A percentile compares a stretch with the other conserved stretches of the same genome.
Evolutionary conservation across 306 rosid genomes (phyloP).

Genomic region (Casuarina equisetifolia): DNA sequence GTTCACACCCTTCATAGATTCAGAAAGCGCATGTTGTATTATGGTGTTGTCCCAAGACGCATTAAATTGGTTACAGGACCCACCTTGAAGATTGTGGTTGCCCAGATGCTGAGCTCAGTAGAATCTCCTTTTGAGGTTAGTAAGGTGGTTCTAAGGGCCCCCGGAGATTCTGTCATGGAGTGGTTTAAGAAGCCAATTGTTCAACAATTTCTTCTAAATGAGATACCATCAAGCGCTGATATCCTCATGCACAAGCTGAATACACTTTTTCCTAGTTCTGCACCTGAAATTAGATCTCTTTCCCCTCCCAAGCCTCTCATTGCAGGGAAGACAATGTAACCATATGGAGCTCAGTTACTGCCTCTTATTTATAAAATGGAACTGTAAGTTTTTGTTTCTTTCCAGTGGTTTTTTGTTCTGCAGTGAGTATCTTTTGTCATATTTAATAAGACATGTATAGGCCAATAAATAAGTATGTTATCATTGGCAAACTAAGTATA

Average conservation of each 20-base stretch:
- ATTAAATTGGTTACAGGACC: slow-evolving; percentile 91
- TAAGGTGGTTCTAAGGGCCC: slow-evolving; percentile 90
- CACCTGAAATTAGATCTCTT: slow-evolving; percentile 84
- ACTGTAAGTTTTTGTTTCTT: slow-evolving; percentile 13
- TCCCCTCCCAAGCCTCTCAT: slow-evolving; percentile 80
- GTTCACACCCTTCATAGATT: slow-evolving; percentile 94
- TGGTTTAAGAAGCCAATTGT: slow-evolving; percentile 98
- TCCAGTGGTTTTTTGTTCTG: slow-evolving; percentile 5
- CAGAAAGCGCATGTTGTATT: slow-evolving; percentile 93
- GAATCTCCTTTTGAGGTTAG: slow-evolving; percentile 97
- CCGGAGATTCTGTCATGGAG: slow-evolving; percentile 93
- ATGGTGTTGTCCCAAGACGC: slow-evolving; percentile 83
- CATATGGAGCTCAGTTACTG: slow-evolving; percentile 10
- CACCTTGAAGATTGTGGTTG: slow-evolving; percentile 81
- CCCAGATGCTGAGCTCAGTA: slow-evolving; percentile 80
- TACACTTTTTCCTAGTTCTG: slow-evolving; percentile 90
- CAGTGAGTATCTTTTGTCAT: slow-evolving; percentile 5
- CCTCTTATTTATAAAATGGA: slow-evolving; percentile 7
- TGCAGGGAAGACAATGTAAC: slow-evolving; percentile 48
- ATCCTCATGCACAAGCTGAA: slow-evolving; percentile 90
- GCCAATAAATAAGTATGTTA: neutral
- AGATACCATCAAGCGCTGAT: slow-evolving; percentile 81
- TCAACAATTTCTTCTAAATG: slow-evolving; percentile 93
- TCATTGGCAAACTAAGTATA: neutral
- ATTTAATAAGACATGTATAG: neutral